A percentile compares a stretch with the other conserved stretches of the same genome.
Evolutionary conservation across 2,329 filamentous ascomycete species (phyloP).

Genomic region (Calonectria hawksworthii): DNA sequence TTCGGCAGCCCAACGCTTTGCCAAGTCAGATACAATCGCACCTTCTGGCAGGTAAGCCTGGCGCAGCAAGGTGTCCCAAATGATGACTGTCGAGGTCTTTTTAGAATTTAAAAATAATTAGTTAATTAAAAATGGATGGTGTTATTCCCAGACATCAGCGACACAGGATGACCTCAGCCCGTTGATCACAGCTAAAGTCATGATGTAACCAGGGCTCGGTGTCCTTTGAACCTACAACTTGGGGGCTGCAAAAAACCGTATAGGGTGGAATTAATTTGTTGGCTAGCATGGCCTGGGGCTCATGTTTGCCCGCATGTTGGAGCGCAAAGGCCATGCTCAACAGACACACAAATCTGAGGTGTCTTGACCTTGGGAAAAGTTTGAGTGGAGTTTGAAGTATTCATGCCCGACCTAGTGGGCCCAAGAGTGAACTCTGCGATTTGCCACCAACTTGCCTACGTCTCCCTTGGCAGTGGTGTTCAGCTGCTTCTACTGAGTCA

Average conservation of each 20-base stretch:
- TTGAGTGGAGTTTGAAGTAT: not conserved
- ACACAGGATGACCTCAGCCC: not conserved
- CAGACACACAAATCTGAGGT: not conserved
- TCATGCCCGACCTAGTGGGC: not conserved
- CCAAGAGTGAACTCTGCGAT: not conserved
- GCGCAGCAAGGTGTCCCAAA: not conserved
- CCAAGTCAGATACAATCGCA: not conserved
- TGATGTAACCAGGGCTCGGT: not conserved
- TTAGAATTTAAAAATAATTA: not conserved
- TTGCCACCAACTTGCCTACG: not conserved
- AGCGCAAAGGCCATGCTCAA: not conserved
- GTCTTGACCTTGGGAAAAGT: too few species aligned
- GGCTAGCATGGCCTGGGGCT: not conserved
- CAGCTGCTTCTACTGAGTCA: not conserved
- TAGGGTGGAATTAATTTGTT: not conserved
- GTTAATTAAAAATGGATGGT: not conserved
- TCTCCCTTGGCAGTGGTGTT: not conserved
- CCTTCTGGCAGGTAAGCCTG: not conserved
- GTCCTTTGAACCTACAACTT: not conserved
- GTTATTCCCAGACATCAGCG: not conserved
- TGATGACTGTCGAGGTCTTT: not conserved
- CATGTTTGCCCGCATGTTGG: not conserved
- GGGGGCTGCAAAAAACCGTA: not conserved
- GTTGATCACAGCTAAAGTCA: not conserved
- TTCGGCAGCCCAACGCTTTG: not conserved